These are phyloP conservation scores for Caloboletus inedulis DNA, from an alignment of 1,284 basidiomycete species.

Conservation along the genomic window DNA sequence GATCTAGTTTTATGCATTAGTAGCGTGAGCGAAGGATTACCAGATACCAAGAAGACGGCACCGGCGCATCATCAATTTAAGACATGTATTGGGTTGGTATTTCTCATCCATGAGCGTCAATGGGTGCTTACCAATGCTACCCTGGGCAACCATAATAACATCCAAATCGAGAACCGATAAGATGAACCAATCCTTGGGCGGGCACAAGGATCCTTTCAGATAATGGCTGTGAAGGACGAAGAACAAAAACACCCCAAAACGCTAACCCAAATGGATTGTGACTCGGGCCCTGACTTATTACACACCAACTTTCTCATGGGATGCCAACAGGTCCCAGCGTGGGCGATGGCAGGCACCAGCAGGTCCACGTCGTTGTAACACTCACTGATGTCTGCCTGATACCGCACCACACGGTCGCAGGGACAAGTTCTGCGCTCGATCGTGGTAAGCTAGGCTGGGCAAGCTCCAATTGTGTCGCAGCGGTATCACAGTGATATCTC, in stretches of 20 bases:
- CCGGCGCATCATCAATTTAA: neutral
- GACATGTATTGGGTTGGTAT: neutral
- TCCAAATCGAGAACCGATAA: slow-evolving; percentile 7
- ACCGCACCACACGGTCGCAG: neutral
- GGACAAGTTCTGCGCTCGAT: neutral
- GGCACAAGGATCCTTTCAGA: neutral
- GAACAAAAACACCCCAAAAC: neutral
- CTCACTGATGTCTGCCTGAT: neutral
- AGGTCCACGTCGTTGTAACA: neutral
- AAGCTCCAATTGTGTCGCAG: too few relatives aligned
- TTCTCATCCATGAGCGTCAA: slow-evolving; percentile 5
- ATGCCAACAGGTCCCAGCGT: neutral
- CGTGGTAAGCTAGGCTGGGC: neutral
- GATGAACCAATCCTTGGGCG: neutral
- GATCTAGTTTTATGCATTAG: slow-evolving; percentile 14
- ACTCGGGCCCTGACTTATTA: neutral
- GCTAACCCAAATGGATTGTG: neutral
- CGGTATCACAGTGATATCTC: too few relatives aligned
- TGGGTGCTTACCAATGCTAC: neutral
- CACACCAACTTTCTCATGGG: slow-evolving; percentile 9
- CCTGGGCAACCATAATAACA: neutral
- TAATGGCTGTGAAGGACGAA: neutral
- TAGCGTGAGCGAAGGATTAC: neutral
- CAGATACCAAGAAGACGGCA: slow-evolving; percentile 4
- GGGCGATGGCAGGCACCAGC: neutral